Base-by-base conservation (phyloP, 225 moss, liverwort and hornwort species). In the Pseudisothecium myosuroides region DNA sequence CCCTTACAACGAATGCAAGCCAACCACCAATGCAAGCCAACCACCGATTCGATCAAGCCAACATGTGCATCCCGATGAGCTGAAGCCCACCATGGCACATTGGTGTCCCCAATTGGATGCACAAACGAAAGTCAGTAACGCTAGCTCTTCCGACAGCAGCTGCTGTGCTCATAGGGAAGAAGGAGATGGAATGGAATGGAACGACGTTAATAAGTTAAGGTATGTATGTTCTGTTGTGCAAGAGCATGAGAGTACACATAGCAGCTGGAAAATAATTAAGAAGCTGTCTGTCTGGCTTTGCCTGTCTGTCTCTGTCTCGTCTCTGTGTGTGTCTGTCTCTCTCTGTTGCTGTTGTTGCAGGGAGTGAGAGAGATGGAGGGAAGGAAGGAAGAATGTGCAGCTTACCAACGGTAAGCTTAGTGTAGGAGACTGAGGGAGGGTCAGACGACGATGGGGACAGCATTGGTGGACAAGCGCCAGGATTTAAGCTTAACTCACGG, bases 191-290 rank as follows among this genome's bases (percentile, higher is more conserved):
- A 29, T 3, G 41, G 21, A 29, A 55, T 31, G 69, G 21, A 81
- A 32, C 52, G 0, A 6, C 2, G 37, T 17, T 36, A 64, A 56
- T 56, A 58, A 56, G n/a, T 39, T 56, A 58, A 56, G n/a, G 27
- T 56, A 2, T 16, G n/a, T 37, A 37, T 52, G 86, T 21, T 5
- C 20, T 26, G 85, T 36, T 59, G 9, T n/a, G 87, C 47, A 60
- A 80, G 80, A 41, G 68, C 45, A 69, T 59, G 69, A 60, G n/a
- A 87, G 80, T 80, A 80, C 80, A 80, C 80, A 80, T 7, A 22
- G 86, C 86, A 76, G 87, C 87, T 87, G 87, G 68, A 28, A 59
- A 87, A 87, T 87, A 87, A 87, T 87, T 80, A 87, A 68, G 87
- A 80, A 36, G 68, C 67, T 68, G 80, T 41, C 79, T 79, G 67